These are phyloP conservation scores for Epichloe amarillans DNA, from an alignment of 2,329 filamentous ascomycete species.

Conservation along the genomic window DNA sequence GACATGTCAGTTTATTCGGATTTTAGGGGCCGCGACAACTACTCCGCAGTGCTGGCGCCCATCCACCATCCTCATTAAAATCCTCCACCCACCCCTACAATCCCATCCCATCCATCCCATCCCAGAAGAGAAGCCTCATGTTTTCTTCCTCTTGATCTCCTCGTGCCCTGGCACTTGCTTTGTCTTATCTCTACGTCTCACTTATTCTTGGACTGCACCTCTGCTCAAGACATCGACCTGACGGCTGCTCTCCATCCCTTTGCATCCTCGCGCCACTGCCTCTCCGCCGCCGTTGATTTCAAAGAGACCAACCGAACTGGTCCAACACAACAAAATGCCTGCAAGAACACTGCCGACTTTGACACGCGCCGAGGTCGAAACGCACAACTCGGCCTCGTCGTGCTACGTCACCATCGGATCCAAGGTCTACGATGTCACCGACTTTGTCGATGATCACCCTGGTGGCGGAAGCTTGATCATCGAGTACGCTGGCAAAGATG, in stretches of 20 bases:
- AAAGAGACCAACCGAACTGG: neutral
- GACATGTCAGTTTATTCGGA: neutral
- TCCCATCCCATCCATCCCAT: neutral
- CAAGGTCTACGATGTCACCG: slow-evolving; percentile 90
- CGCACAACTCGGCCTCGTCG: slow-evolving; percentile 66
- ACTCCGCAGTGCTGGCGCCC: neutral
- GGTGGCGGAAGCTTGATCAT: slow-evolving; percentile 80
- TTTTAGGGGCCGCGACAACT: neutral
- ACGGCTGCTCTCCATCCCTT: neutral
- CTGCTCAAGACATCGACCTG: neutral
- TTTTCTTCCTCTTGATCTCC: neutral
- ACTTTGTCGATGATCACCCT: slow-evolving; percentile 81
- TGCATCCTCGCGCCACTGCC: neutral
- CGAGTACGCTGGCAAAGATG: slow-evolving; percentile 80
- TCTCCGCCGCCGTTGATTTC: neutral
- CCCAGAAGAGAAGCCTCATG: neutral
- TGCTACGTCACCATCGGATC: slow-evolving; percentile 86
- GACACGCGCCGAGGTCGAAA: slow-evolving; percentile 64
- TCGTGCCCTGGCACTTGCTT: neutral
- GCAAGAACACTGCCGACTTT: slow-evolving; percentile 72
- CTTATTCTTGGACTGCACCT: neutral
- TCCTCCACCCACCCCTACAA: neutral
- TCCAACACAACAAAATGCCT: slow-evolving; percentile 45
- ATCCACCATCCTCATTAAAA: slow-evolving; percentile 4
- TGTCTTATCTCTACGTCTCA: neutral